phyloP scores from a whole-genome alignment of 2,329 filamentous ascomycete genomes.

The Fulvia fulva region DNA sequence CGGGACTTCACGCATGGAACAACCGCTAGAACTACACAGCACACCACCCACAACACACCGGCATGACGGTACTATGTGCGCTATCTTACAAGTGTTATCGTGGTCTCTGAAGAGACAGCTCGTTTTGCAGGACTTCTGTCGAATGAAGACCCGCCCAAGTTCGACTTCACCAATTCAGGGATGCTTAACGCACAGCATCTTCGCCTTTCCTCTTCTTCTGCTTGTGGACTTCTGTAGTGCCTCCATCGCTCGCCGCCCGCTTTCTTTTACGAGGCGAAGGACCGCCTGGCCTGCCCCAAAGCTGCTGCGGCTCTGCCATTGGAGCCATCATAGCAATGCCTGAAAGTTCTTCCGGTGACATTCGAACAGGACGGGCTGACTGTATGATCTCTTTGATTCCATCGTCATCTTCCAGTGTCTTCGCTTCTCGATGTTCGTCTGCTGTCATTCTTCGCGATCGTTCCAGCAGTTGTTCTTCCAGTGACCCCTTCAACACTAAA shows the following conservation, averaged over 20 bases:
- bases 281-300: conserved; percentile 41
- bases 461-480: conserved; percentile 80
- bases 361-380: conserved; percentile 48
- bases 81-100: too few species aligned
- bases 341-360: conserved; percentile 28
- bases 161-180: too few species aligned
- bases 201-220: background rate
- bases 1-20: too few species aligned
- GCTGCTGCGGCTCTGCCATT: conserved; percentile 39
- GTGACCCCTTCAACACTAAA: conserved; percentile 70
- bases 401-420: conserved; percentile 55
- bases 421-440: conserved; percentile 51
- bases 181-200: too few species aligned
- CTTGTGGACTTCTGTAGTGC: background rate
- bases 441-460: conserved; percentile 71
- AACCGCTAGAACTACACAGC: too few species aligned
- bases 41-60: too few species aligned
- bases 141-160: too few species aligned
- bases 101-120: too few species aligned
- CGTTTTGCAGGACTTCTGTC: too few species aligned
- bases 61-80: too few species aligned
- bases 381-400: conserved; percentile 58
- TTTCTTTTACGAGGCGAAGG: conserved; percentile 2
- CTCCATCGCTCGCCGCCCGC: background rate
- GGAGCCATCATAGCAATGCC: conserved; percentile 39